Base-by-base conservation (phyloP, 192 early-diverging fungal species). In the Lobosporangium transversale region DNA sequence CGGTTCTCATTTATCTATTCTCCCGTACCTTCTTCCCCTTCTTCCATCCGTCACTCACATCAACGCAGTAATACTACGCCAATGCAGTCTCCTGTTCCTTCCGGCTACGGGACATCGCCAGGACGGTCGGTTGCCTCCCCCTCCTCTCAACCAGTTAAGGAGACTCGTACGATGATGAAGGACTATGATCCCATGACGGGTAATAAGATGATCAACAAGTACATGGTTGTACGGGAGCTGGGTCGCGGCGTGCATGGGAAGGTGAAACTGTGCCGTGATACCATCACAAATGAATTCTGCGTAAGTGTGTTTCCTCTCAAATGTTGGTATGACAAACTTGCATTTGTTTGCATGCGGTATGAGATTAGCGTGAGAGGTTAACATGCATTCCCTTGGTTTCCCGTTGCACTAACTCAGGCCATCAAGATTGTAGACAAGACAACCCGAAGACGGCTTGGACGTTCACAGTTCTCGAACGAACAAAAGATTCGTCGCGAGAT, bases 191-290 rank as follows among this genome's bases (percentile, higher is more conserved):
- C 90, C 54, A 80, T 79, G 42, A 94, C 93, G 1, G 97, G 96
- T n/a, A 91, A 92, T 79, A 99, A 99, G 64, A 92, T 93, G 87
- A 94, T 99, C 64, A 99, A 99, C 81, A 87, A 96, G 52, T 99
- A 96, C 79, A 91, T 95, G 84, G 89, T 99, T 8, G 75, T 97
- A 5, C 83, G 84, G 47, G 94, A 97, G 73, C 81, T 99, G 12
- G 97, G 97, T 12, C 85, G 96, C 15, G 97, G 97, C 30, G 92
- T 93, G 12, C 95, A 99, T 60, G 97, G 97, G 21, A 98, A 98
- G 81, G 97, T 99, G 31, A 97, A 97, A 79, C 86, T 98, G 21
- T 91, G 88, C 30, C 86, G 87, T 33, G 94, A 98, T 81, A 86
- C 85, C 2, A 84, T 90, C 9, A 91, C 91, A 10, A 89, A 89